phyloP scores from a whole-genome alignment of 2,329 filamentous ascomycete species.

The Sporothrix phasma region DNA sequence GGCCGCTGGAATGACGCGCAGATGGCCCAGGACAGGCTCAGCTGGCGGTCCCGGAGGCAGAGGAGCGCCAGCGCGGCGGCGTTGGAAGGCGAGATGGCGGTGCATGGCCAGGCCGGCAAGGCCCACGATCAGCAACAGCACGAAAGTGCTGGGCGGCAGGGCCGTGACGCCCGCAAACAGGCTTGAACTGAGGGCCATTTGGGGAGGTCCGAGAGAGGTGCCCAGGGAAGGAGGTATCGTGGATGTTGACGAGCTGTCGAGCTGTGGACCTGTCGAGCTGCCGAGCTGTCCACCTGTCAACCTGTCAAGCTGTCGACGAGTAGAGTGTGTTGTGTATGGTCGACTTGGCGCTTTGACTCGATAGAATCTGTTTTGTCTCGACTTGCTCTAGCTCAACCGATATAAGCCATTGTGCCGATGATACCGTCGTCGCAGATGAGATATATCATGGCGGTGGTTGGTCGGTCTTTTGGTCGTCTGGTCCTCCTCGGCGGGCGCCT shows the following conservation, averaged over 20 bases:
- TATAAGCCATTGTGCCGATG: background rate
- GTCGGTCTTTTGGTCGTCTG: too few species aligned
- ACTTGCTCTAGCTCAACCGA: background rate
- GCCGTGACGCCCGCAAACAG: background rate
- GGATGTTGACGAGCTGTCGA: background rate
- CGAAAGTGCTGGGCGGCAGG: background rate
- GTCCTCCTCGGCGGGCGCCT: too few species aligned
- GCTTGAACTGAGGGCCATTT: background rate
- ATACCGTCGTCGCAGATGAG: background rate
- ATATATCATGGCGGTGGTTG: constrained; percentile 1
- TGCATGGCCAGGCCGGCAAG: background rate
- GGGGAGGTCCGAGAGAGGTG: background rate
- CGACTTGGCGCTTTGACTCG: background rate
- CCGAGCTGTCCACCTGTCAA: background rate
- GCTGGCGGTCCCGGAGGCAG: constrained; percentile 19
- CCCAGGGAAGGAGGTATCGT: too few species aligned
- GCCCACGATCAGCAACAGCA: background rate
- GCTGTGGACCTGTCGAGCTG: background rate
- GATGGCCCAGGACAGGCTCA: constrained; percentile 20
- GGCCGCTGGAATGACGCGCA: constrained; percentile 19
- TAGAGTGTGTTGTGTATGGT: too few species aligned
- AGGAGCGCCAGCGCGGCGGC: constrained; percentile 5
- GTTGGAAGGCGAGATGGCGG: background rate
- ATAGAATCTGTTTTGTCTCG: too few species aligned
- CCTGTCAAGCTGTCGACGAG: too few species aligned